Conservation (phyloP, 768 basidiomycete genomes). For the Pisolithus tinctorius region DNA sequence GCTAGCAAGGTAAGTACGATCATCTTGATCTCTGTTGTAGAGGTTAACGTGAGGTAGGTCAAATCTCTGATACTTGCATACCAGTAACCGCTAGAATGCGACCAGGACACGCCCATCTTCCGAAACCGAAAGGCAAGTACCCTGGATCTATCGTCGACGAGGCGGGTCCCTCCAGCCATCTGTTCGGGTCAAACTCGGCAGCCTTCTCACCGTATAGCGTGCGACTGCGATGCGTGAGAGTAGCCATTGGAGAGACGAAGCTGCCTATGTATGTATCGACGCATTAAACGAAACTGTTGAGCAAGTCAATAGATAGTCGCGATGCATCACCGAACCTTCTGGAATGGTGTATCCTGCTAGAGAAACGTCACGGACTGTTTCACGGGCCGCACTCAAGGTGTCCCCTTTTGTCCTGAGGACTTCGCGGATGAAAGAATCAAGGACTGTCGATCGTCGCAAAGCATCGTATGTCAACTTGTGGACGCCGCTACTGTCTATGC, state of each 20-base stretch:
- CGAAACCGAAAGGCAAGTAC: slow-evolving; percentile 29
- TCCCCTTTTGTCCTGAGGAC: slow-evolving; percentile 33
- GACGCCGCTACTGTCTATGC: slow-evolving; percentile 16
- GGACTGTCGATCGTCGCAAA: slow-evolving; percentile 19
- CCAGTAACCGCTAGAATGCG: slow-evolving; percentile 27
- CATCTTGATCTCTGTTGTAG: slow-evolving; percentile 17
- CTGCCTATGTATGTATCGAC: slow-evolving; percentile 11
- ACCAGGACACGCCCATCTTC: slow-evolving; percentile 30
- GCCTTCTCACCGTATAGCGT: slow-evolving; percentile 19
- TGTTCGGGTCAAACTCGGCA: slow-evolving; percentile 21
- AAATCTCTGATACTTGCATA: slow-evolving; percentile 5
- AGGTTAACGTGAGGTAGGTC: too few species aligned
- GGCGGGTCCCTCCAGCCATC: slow-evolving; percentile 20
- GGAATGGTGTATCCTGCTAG: slow-evolving; percentile 25
- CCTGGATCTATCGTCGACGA: slow-evolving; percentile 25
- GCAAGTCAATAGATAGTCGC: not conserved
- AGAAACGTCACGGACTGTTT: slow-evolving; percentile 20
- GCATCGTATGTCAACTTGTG: slow-evolving; percentile 13
- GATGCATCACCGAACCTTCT: slow-evolving; percentile 14
- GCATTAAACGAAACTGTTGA: too few species aligned
- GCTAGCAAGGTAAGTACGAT: slow-evolving; percentile 26
- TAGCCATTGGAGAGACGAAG: slow-evolving; percentile 25
- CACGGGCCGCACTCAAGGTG: slow-evolving; percentile 23
- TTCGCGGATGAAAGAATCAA: slow-evolving; percentile 32
- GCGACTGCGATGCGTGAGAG: slow-evolving; percentile 22